A percentile compares a stretch with the other conserved stretches of the same genome.
phyloP scores from a whole-genome alignment of 2,329 filamentous ascomycete genomes.

The Elsinoe batatas region DNA sequence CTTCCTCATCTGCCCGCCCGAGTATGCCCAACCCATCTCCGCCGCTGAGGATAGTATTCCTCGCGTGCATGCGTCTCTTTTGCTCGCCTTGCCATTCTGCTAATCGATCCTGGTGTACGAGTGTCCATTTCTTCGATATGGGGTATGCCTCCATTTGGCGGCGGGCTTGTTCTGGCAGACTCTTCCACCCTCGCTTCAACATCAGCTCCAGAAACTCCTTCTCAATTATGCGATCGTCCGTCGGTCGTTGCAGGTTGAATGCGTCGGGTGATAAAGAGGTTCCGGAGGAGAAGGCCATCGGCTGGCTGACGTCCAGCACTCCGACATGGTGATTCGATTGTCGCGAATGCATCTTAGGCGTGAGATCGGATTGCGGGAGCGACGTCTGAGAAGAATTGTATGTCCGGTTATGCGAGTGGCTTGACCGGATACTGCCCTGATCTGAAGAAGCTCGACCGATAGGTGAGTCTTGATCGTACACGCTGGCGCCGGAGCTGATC shows the following conservation, averaged over 20 bases:
- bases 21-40: constrained; percentile 60
- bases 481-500: constrained; percentile 10
- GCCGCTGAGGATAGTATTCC: constrained; percentile 52
- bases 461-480: constrained; percentile 32
- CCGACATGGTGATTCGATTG: constrained; percentile 30
- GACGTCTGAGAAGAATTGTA: constrained; percentile 49
- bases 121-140: constrained; percentile 90
- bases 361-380: constrained; percentile 32
- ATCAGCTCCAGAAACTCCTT: constrained; percentile 88
- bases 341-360: constrained; percentile 28
- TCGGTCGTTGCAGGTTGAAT: constrained; percentile 60
- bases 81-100: constrained; percentile 92
- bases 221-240: constrained; percentile 75
- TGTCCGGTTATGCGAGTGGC: constrained; percentile 49
- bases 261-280: constrained; percentile 43
- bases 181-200: constrained; percentile 97
- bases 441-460: constrained; percentile 52
- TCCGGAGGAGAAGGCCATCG: constrained; percentile 39
- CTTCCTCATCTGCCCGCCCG: constrained; percentile 80
- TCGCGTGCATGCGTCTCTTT: constrained; percentile 68
- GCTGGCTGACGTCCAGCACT: constrained; percentile 33
- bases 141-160: constrained; percentile 96
- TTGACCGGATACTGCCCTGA: constrained; percentile 55
- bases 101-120: constrained; percentile 89
- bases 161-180: constrained; percentile 85